Conservation (phyloP, 257 asterid genomes). For the Nicotiana obtusifolia region DNA sequence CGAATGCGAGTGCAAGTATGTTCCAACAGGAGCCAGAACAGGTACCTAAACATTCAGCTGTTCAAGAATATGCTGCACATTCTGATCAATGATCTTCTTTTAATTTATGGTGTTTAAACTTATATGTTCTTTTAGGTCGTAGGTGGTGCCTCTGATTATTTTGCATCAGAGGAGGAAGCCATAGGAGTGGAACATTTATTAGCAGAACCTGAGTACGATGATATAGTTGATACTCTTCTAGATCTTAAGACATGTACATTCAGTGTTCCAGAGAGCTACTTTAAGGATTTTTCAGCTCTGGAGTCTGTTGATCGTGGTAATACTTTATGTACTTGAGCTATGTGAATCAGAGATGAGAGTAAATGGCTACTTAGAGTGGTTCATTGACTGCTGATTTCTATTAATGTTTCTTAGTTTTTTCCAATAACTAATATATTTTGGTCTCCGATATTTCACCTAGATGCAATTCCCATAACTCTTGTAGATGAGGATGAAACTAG, state of each 20-base stretch:
- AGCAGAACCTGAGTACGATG: neutral
- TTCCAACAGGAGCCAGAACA: neutral
- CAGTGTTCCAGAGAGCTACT: constrained; percentile 4
- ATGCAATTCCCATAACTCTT: neutral
- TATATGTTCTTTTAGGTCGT: neutral
- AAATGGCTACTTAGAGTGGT: neutral
- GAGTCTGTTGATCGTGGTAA: neutral
- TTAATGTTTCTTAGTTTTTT: neutral
- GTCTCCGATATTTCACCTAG: neutral
- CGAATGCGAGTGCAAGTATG: neutral
- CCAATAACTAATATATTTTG: neutral
- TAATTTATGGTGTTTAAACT: neutral
- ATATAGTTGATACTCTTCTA: neutral
- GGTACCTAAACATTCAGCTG: neutral
- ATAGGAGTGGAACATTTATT: neutral
- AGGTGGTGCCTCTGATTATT: neutral
- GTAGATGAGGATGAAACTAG: neutral
- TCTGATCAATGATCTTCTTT: neutral
- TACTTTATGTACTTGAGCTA: neutral
- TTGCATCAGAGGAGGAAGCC: neutral
- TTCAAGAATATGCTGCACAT: neutral
- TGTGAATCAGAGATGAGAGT: neutral
- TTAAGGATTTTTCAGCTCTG: neutral
- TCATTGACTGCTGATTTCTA: neutral
- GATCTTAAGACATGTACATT: neutral